Evolutionary conservation across 257 asterid genomes (phyloP).

Genomic region (Cynanchum wilfordii): DNA sequence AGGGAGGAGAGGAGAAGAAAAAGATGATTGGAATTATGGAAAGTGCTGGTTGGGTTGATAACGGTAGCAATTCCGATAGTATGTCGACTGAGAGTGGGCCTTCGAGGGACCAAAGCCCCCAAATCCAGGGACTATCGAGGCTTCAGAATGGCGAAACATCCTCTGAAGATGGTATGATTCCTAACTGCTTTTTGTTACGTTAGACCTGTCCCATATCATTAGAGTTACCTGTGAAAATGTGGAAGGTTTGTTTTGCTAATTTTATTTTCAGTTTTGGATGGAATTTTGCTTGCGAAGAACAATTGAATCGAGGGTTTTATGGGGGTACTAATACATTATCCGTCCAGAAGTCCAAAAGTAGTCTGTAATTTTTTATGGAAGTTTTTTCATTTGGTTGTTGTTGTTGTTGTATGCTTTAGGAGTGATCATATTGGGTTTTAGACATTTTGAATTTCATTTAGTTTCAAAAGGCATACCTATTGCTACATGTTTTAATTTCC

Average conservation of each 20-base stretch:
- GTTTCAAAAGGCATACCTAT: background rate
- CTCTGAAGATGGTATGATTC: conserved; percentile 63
- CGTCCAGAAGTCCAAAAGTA: background rate
- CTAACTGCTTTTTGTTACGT: background rate
- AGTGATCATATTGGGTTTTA: background rate
- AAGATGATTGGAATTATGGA: conserved; percentile 14
- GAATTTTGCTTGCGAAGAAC: background rate
- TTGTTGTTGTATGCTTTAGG: background rate
- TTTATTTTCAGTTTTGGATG: background rate
- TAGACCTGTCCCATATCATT: background rate
- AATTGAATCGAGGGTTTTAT: background rate
- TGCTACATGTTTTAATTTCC: background rate
- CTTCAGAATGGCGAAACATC: conserved; percentile 75
- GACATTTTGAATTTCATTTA: background rate
- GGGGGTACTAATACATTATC: background rate
- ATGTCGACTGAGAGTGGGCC: conserved; percentile 66
- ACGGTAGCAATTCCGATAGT: conserved; percentile 56
- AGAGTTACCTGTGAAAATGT: too few species aligned
- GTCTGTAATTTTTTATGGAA: background rate
- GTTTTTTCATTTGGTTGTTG: background rate
- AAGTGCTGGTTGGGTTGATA: conserved; percentile 34
- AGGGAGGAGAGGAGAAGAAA: conserved; percentile 27
- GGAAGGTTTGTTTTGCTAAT: background rate
- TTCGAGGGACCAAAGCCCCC: conserved; percentile 72
- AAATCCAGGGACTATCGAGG: conserved; percentile 58